phyloP scores from a whole-genome alignment of 805 yeast genomes.

The Starmerella geochares region DNA sequence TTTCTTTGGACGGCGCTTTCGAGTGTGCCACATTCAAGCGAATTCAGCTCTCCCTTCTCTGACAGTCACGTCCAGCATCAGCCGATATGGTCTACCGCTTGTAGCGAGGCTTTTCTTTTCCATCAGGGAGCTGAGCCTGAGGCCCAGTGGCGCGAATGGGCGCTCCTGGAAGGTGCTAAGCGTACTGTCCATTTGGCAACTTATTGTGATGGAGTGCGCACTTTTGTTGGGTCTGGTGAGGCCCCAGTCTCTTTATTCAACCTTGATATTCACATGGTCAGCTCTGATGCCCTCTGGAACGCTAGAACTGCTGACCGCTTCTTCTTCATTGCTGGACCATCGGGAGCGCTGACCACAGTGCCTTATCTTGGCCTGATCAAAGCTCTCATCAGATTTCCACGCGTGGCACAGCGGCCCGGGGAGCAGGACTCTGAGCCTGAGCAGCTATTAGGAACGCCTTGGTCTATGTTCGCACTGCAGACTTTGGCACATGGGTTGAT shows the following conservation, averaged over 20 bases:
- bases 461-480: conserved; percentile 25
- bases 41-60: conserved; percentile 6
- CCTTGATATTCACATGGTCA: conserved; percentile 29
- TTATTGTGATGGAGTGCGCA: conserved; percentile 27
- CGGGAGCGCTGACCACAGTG: conserved; percentile 21
- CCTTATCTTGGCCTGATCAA: conserved; percentile 30
- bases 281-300: conserved; percentile 28
- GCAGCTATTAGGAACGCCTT: conserved; percentile 11
- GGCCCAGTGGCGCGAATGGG: conserved; percentile 41
- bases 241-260: conserved; percentile 27
- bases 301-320: conserved; percentile 27
- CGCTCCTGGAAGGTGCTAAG: conserved; percentile 38
- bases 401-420: conserved; percentile 17
- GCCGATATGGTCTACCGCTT: conserved; percentile 27
- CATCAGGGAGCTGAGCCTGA: conserved; percentile 27
- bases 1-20: conserved; percentile 24
- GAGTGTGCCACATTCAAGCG: conserved; percentile 22
- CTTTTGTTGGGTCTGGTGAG: conserved; percentile 13
- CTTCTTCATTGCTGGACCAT: conserved; percentile 25
- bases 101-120: conserved; percentile 26
- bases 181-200: conserved; percentile 27
- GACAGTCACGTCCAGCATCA: conserved; percentile 6
- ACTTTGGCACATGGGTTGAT: conserved; percentile 28
- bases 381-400: conserved; percentile 29
- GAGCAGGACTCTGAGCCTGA: not conserved